Percentiles rank a stretch among this genome's conserved stretches.
Evolutionary conservation across 768 basidiomycete genomes (phyloP).

Genomic region (Boletus sensibilis): DNA sequence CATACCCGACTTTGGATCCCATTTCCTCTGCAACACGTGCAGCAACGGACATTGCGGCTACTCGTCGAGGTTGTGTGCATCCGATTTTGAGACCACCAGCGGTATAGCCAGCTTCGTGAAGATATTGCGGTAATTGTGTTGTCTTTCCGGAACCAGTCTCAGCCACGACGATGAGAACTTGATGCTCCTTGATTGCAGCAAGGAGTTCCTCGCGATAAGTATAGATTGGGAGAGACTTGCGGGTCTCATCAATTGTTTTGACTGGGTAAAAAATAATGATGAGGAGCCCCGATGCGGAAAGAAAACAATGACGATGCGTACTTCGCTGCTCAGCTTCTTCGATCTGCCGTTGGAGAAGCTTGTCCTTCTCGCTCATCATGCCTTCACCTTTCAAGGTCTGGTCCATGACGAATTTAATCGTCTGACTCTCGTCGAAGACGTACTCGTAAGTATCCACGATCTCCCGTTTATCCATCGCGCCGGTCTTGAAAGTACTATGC

Average conservation of each 20-base stretch:
- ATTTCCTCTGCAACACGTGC: conserved; percentile 99
- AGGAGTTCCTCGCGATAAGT: conserved; percentile 85
- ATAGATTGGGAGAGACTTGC: conserved; percentile 92
- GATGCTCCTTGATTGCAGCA: conserved; percentile 84
- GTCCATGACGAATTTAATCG: conserved; percentile 94
- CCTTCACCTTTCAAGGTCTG: conserved; percentile 63
- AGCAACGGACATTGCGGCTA: conserved; percentile 99
- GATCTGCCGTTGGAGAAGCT: conserved; percentile 80
- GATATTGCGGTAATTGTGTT: conserved; percentile 96
- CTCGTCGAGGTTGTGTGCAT: conserved; percentile 97
- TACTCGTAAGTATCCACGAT: conserved; percentile 89
- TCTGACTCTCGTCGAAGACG: conserved; percentile 97
- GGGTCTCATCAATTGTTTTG: conserved; percentile 86
- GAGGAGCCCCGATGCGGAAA: not conserved
- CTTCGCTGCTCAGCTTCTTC: conserved; percentile 90
- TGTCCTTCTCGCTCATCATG: conserved; percentile 80
- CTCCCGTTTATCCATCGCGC: conserved; percentile 87
- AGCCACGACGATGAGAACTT: conserved; percentile 95
- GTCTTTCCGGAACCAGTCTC: conserved; percentile 99
- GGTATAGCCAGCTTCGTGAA: conserved; percentile 96
- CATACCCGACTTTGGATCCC: conserved; percentile 94
- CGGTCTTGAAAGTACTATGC: conserved; percentile 85
- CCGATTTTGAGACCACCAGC: conserved; percentile 76
- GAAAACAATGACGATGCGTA: conserved; percentile 36
- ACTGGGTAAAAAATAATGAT: conserved; percentile 43